phyloP scores from a whole-genome alignment of 2,329 filamentous ascomycete species.

The Phialemonium atrogriseum region DNA sequence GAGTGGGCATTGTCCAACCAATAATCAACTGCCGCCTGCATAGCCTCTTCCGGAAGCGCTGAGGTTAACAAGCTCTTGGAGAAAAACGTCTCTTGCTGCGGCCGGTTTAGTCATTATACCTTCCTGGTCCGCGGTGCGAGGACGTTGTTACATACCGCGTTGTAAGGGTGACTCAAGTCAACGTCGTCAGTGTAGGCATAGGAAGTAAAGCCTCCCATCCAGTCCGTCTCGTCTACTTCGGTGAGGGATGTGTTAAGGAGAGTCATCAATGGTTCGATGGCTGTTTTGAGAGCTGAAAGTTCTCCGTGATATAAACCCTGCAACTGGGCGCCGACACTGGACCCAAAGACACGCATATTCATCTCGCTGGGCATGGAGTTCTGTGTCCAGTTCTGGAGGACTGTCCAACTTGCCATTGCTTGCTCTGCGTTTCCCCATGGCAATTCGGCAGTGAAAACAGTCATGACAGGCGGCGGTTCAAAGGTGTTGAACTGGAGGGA shows the following conservation, averaged over 20 bases:
- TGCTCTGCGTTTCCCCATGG: constrained; percentile 14
- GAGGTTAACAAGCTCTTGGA: constrained; percentile 19
- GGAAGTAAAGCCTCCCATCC: constrained; percentile 19
- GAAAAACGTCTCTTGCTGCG: constrained; percentile 20
- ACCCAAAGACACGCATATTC: constrained; percentile 20
- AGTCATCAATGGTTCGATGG: constrained; percentile 15
- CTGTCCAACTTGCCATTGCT: constrained; percentile 14
- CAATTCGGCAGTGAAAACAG: constrained; percentile 17
- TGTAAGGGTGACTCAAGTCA: constrained; percentile 17
- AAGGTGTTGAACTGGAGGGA: constrained; percentile 31
- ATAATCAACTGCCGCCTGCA: constrained; percentile 18
- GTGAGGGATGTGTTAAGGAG: constrained; percentile 14
- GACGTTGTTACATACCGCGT: constrained; percentile 7
- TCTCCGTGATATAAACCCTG: constrained; percentile 20
- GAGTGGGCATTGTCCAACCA: constrained; percentile 16
- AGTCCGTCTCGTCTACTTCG: constrained; percentile 14
- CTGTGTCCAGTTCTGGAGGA: constrained; percentile 17
- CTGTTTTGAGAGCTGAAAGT: constrained; percentile 8
- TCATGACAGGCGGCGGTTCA: constrained; percentile 22
- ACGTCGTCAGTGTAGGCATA: constrained; percentile 21
- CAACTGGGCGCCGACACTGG: constrained; percentile 13
- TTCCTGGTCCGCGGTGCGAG: too few relatives aligned
- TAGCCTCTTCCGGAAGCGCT: constrained; percentile 14
- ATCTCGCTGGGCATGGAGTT: constrained; percentile 16
- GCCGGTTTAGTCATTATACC: background rate